Conservation (phyloP, 106 monocot species). For the Vanilla planifolia region DNA sequence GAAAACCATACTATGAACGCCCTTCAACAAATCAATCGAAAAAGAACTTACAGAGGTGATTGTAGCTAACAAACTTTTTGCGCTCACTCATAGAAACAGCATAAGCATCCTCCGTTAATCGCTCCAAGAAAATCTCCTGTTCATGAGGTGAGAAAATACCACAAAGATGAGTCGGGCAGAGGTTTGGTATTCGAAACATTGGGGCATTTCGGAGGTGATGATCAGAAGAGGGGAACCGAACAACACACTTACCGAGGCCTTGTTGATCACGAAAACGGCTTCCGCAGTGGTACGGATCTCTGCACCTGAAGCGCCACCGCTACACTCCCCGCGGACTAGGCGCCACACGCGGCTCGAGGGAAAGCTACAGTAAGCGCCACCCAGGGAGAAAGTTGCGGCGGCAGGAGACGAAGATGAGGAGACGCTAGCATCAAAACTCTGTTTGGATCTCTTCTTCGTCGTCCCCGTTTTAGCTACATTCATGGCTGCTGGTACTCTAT, state of each 20-base stretch:
- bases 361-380: slow-evolving; percentile 16
- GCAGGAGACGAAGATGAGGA: neutral
- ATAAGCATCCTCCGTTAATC: slow-evolving; percentile 31
- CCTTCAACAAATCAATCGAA: neutral
- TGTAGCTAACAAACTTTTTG: slow-evolving; percentile 34
- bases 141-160: neutral
- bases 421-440: slow-evolving; percentile 2
- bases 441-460: slow-evolving; percentile 5
- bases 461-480: too few relatives aligned
- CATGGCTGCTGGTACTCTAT: too few relatives aligned
- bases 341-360: slow-evolving; percentile 43
- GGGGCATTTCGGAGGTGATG: neutral
- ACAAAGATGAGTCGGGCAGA: neutral
- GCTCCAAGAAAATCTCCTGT: slow-evolving; percentile 61
- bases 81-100: slow-evolving; percentile 11
- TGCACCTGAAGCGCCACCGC: neutral
- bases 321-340: slow-evolving; percentile 33
- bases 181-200: neutral
- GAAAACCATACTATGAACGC: neutral
- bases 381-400: neutral
- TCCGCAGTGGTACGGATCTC: slow-evolving; percentile 29
- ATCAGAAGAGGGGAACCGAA: neutral
- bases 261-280: slow-evolving; percentile 58
- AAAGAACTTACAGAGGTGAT: slow-evolving; percentile 46
- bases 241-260: slow-evolving; percentile 28